phyloP scores from a whole-genome alignment of 352 stramenopile species.

The Globisporangium orthogonon region DNA sequence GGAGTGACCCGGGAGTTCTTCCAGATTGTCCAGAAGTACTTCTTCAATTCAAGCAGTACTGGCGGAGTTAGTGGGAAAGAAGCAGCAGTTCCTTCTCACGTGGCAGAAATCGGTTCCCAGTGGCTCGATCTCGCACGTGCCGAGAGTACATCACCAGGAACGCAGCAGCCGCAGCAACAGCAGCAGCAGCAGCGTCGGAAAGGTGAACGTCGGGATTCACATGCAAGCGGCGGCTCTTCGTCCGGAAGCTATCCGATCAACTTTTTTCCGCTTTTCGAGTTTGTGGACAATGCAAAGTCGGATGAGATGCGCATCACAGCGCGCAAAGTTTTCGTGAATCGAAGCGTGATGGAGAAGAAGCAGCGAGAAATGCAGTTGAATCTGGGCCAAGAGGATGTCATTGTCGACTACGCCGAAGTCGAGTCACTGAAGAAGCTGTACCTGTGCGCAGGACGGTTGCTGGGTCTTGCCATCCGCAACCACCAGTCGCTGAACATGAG shows the following conservation, averaged over 20 bases:
- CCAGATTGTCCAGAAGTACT: constrained; percentile 58
- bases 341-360: constrained; percentile 32
- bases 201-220: background rate
- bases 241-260: constrained; percentile 20
- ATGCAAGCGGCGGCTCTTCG: background rate
- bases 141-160: constrained; percentile 16
- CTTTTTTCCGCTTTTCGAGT: constrained; percentile 59
- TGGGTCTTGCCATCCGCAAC: constrained; percentile 65
- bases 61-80: background rate
- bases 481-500: constrained; percentile 52
- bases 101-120: constrained; percentile 49
- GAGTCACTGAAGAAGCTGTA: constrained; percentile 55
- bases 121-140: constrained; percentile 54
- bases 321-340: constrained; percentile 21
- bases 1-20: constrained; percentile 72
- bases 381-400: constrained; percentile 33
- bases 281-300: constrained; percentile 17
- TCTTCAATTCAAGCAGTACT: constrained; percentile 31
- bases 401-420: constrained; percentile 25
- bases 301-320: constrained; percentile 30
- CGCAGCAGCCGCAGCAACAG: constrained; percentile 1
- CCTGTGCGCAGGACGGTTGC: constrained; percentile 47
- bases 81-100: constrained; percentile 18
- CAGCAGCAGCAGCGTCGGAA: background rate
- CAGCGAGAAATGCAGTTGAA: constrained; percentile 19